Evolutionary conservation across 306 rosid species (phyloP).

Genomic region (Ceratonia siliqua): DNA sequence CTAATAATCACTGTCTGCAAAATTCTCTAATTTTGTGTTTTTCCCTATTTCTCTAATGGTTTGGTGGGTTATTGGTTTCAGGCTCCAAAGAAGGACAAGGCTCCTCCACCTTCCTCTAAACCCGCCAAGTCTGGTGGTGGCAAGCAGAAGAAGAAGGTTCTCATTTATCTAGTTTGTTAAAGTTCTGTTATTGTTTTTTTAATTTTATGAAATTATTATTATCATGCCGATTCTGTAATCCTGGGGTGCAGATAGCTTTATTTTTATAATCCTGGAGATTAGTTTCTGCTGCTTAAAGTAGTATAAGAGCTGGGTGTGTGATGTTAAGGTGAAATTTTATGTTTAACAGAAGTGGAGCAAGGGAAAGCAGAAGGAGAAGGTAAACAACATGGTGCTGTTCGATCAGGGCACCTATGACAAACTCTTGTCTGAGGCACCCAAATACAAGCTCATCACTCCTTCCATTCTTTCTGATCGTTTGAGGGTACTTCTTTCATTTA

Average conservation of each 20-base stretch:
- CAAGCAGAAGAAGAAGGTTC: constrained; percentile 77
- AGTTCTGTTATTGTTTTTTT: neutral
- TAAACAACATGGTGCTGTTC: constrained; percentile 68
- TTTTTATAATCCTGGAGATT: neutral
- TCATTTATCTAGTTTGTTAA: neutral
- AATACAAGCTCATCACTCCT: constrained; percentile 71
- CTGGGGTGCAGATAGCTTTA: neutral
- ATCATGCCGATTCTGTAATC: neutral
- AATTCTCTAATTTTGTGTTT: neutral
- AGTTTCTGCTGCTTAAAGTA: neutral
- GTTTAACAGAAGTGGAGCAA: constrained; percentile 69
- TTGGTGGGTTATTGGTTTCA: constrained; percentile 4
- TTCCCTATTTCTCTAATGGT: neutral
- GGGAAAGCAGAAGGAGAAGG: constrained; percentile 85
- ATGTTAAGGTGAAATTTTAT: neutral
- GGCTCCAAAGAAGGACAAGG: constrained; percentile 82
- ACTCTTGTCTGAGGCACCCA: constrained; percentile 67
- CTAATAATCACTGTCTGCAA: neutral
- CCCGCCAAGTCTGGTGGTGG: constrained; percentile 76
- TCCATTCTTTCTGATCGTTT: constrained; percentile 62
- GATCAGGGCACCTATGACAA: constrained; percentile 64
- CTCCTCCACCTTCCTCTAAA: constrained; percentile 68
- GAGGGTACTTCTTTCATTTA: constrained; percentile 46
- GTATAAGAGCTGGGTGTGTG: neutral
- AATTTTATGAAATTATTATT: neutral